Evolutionary conservation across 2,329 filamentous ascomycete genomes (phyloP), one percentile per base, ranked within the genome.

Genomic region (Didymella exigua): DNA sequence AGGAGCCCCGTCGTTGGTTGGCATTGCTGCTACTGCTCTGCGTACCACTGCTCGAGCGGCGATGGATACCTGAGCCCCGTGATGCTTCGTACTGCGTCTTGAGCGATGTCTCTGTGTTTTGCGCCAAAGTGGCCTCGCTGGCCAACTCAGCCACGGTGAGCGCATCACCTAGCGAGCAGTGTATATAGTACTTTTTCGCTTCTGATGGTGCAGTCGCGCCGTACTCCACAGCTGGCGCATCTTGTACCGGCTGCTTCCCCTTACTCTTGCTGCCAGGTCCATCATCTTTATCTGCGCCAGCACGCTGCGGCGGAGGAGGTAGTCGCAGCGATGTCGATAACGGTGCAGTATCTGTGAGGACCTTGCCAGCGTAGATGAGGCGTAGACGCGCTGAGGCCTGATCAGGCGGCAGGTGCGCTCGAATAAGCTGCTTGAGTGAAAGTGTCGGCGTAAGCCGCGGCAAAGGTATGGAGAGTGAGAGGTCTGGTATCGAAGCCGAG

Each of bases 331-430:
- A 89, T 30, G 82, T 77, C 54, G 84, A 82, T 23, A 99, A 81
- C 5, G 89, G 83, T 9, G 85, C 82, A 30, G 81, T 77, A 73
- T 97, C 93, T 62, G 88, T 83, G 44, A 98, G 86, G 55, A 96
- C 89, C 70, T 90, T 92, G 58, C 95, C 95, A 45, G 90, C 86
- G 74, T 96, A 87, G 73, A 98, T 97, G 61, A 99, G 86, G 56
- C 93, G 91, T 27, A 98, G 84, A 30, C 91, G 89, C 59, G 86
- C 86, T 36, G 84, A 80, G 13, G 86, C 84, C 60, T 87, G 82
- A 29, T 84, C 77, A 29, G 78, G 69, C 5, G 87, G 82, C 19
- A 97, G 84, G 40, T 89, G 83, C 8, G 81, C 76, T 63, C 95
- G 91, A 70, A 98, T 90, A 46, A 89, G 82, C 66, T 89, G 88